phyloP scores from a whole-genome alignment of 805 yeast species.

The Priceomyces medius region DNA sequence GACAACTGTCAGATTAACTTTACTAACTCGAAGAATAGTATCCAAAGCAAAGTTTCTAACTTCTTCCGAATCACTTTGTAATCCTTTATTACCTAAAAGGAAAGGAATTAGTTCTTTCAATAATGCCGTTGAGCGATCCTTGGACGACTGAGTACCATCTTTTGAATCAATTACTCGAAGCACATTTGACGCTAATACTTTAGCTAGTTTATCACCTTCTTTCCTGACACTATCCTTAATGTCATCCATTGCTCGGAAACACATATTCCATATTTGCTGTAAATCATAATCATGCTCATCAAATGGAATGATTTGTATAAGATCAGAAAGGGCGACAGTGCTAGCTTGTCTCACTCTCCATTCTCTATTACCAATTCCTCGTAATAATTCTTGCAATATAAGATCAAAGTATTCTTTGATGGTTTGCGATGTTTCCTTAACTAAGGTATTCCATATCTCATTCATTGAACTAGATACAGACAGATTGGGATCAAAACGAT shows the following conservation, averaged over 20 bases:
- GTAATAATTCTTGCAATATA: constrained; percentile 64
- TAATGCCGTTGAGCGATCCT: constrained; percentile 43
- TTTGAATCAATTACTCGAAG: constrained; percentile 54
- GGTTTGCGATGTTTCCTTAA: constrained; percentile 56
- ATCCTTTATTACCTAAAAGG: constrained; percentile 73
- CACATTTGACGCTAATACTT: constrained; percentile 60
- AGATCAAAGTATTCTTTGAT: constrained; percentile 52
- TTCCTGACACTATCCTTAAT: constrained; percentile 89
- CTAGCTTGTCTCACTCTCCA: constrained; percentile 95
- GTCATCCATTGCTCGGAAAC: constrained; percentile 89
- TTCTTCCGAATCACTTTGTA: constrained; percentile 83
- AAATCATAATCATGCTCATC: constrained; percentile 50
- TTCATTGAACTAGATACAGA: constrained; percentile 80
- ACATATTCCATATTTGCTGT: constrained; percentile 81
- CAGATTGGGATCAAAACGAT: constrained; percentile 78
- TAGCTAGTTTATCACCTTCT: constrained; percentile 71
- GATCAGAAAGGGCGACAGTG: constrained; percentile 64
- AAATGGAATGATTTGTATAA: constrained; percentile 60
- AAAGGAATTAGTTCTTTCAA: constrained; percentile 70
- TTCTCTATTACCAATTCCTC: constrained; percentile 74
- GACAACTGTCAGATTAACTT: constrained; percentile 58
- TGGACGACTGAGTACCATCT: constrained; percentile 35
- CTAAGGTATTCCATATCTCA: constrained; percentile 79
- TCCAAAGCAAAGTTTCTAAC: constrained; percentile 72
- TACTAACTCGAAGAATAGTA: constrained; percentile 69